These are phyloP conservation scores for Boletus rubescentipes DNA, from an alignment of 768 basidiomycete genomes.

Conservation along the genomic window DNA sequence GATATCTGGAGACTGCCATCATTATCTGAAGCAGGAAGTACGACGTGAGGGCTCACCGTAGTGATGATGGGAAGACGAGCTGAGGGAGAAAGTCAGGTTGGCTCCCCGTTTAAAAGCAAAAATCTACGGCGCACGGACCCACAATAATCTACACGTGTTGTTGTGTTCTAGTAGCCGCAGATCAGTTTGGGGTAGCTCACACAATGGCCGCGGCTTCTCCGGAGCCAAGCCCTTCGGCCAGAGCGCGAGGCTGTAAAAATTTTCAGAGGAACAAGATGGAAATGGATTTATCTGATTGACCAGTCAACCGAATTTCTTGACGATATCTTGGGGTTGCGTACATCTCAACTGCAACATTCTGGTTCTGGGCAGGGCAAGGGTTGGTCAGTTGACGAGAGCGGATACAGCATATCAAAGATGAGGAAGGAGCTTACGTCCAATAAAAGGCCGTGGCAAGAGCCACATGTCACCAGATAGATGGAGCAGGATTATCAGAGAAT, in stretches of 20 bases:
- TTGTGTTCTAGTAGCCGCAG: not conserved
- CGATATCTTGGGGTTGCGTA: no score
- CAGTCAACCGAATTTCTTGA: not conserved
- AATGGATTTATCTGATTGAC: not conserved
- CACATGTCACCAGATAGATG: no score
- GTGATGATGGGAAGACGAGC: not conserved
- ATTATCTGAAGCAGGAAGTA: not conserved
- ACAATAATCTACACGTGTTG: not conserved
- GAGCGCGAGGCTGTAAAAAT: not conserved
- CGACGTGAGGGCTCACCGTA: not conserved
- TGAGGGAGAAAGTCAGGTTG: no score
- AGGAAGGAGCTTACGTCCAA: no score
- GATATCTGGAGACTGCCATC: not conserved
- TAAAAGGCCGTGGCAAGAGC: no score
- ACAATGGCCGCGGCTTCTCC: not conserved
- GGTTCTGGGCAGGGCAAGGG: no score
- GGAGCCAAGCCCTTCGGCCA: not conserved
- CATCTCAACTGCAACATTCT: no score
- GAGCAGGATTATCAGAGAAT: no score
- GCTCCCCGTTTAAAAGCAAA: not conserved
- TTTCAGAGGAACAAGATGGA: not conserved
- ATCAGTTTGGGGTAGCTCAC: not conserved
- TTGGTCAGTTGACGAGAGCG: no score
- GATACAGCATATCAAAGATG: no score
- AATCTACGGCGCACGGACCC: not conserved